A percentile compares a stretch with the other conserved stretches of the same genome.
phyloP scores from a whole-genome alignment of 2,329 filamentous ascomycete genomes.

The Aspergillus aculeatinus region DNA sequence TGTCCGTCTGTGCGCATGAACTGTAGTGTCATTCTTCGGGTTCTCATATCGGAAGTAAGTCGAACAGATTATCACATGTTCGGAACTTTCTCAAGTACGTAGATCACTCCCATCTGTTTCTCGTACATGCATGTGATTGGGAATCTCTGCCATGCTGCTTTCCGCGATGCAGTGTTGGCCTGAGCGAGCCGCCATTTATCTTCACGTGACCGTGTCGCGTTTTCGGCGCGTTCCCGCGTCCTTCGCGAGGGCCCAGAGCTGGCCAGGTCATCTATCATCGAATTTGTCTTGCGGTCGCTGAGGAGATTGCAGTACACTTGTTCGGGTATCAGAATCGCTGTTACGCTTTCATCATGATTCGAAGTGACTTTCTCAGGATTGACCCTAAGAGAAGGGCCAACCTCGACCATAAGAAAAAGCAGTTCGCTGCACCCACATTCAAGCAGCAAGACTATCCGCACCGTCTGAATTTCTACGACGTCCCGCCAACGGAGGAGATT shows the following conservation, averaged over 20 bases:
- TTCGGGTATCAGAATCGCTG: background rate
- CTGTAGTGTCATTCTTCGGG: no score
- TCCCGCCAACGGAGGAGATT: slow-evolving; percentile 88
- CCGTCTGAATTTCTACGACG: slow-evolving; percentile 87
- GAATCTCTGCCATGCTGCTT: slow-evolving; percentile 14
- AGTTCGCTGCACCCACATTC: slow-evolving; percentile 76
- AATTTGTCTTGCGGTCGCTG: slow-evolving; percentile 1
- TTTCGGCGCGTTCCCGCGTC: slow-evolving; percentile 4
- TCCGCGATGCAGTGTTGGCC: background rate
- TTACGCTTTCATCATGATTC: slow-evolving; percentile 39
- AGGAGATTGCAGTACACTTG: slow-evolving; percentile 4
- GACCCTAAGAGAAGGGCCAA: slow-evolving; percentile 72
- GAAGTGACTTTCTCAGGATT: slow-evolving; percentile 44
- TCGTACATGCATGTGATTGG: background rate
- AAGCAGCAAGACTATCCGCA: slow-evolving; percentile 77
- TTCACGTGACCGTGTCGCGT: slow-evolving; percentile 4
- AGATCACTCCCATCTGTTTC: background rate
- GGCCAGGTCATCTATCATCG: background rate
- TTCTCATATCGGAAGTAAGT: no score
- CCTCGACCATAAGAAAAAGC: slow-evolving; percentile 78
- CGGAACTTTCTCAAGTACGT: no score
- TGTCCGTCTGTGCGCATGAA: no score
- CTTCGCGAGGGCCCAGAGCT: background rate
- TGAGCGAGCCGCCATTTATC: background rate
- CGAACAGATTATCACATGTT: no score